Conservation (phyloP, 305 asterid species). For the Solanum chacoense region DNA sequence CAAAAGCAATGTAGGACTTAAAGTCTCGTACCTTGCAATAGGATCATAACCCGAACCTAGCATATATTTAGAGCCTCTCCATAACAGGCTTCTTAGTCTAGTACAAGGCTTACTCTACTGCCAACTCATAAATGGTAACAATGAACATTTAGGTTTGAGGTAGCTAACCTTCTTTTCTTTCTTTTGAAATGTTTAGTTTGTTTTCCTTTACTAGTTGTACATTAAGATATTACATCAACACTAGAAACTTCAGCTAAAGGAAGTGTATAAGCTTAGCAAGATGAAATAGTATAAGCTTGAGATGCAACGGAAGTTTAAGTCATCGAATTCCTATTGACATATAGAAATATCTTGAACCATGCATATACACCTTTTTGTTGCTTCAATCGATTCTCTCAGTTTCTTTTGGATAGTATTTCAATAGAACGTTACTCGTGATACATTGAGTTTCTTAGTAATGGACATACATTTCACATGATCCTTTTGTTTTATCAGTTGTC, state of each 20-base stretch:
- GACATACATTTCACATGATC: neutral
- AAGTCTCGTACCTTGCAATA: neutral
- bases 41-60: neutral
- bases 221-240: neutral
- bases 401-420: neutral
- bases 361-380: neutral
- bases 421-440: neutral
- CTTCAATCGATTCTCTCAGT: neutral
- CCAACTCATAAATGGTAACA: neutral
- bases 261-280: neutral
- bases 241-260: neutral
- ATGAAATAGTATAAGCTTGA: neutral
- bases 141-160: neutral
- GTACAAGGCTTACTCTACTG: neutral
- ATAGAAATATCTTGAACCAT: neutral
- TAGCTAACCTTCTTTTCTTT: neutral
- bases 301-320: neutral
- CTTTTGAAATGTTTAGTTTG: neutral
- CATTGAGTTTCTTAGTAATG: neutral
- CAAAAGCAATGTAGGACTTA: no score
- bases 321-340: neutral
- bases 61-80: neutral
- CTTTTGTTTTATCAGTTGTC: neutral
- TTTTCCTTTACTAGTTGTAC: neutral
- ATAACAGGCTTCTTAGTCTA: neutral